These are phyloP conservation scores for Trypanosoma grayi DNA, from an alignment of 208 protist genomes.

Conservation along the genomic window DNA sequence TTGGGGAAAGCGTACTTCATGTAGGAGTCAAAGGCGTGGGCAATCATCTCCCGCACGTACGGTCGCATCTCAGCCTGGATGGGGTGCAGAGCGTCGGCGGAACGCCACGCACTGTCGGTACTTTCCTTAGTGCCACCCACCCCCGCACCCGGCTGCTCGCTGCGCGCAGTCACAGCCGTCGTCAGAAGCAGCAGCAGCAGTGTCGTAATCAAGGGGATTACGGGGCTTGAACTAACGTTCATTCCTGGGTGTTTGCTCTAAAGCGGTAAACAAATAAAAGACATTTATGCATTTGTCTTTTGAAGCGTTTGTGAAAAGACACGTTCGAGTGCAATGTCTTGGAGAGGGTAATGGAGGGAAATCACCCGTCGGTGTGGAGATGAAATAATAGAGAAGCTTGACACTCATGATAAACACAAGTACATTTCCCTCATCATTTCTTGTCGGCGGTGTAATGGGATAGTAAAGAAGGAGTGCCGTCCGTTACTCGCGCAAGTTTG, in stretches of 20 bases:
- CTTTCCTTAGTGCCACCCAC: background rate
- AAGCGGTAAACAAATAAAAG: too few relatives aligned
- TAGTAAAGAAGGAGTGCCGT: background rate
- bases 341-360: too few relatives aligned
- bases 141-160: background rate
- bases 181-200: background rate
- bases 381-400: too few relatives aligned
- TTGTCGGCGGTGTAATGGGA: background rate
- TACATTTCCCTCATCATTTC: slow-evolving; percentile 2
- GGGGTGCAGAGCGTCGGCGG: slow-evolving; percentile 21
- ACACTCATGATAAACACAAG: too few relatives aligned
- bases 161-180: background rate
- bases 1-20: slow-evolving; percentile 86
- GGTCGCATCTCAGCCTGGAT: slow-evolving; percentile 44
- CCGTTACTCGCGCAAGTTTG: background rate
- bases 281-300: too few relatives aligned
- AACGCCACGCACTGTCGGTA: slow-evolving; percentile 7
- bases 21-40: slow-evolving; percentile 83
- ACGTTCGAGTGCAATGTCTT: too few relatives aligned
- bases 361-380: too few relatives aligned
- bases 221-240: background rate
- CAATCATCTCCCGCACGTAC: slow-evolving; percentile 81
- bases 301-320: too few relatives aligned
- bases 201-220: background rate
- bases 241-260: slow-evolving; percentile 3